Percentiles rank a stretch among this genome's conserved stretches.
Conservation (phyloP, 805 yeast species). For the Barnettozyma sp. region DNA sequence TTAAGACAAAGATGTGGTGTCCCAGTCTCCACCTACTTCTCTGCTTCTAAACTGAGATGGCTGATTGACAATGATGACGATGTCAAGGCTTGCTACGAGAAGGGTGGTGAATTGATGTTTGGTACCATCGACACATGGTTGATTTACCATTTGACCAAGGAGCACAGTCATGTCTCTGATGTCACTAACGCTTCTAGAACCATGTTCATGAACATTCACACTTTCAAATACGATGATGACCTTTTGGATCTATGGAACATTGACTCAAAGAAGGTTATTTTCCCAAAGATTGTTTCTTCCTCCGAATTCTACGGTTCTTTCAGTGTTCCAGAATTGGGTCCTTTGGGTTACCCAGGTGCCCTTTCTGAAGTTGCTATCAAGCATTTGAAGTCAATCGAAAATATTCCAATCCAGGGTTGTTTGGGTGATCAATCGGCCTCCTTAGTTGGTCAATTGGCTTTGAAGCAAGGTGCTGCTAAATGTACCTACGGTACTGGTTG, state of each 20-base stretch:
- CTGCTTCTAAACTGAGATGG: slow-evolving; percentile 89
- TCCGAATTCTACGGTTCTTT: slow-evolving; percentile 75
- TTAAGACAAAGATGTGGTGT: slow-evolving; percentile 69
- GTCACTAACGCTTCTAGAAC: slow-evolving; percentile 91
- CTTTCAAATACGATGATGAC: slow-evolving; percentile 67
- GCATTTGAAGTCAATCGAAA: slow-evolving; percentile 42
- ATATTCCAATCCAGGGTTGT: slow-evolving; percentile 79
- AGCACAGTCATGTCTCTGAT: slow-evolving; percentile 69
- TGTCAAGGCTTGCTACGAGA: slow-evolving; percentile 61
- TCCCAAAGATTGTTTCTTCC: slow-evolving; percentile 76
- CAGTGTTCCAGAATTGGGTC: slow-evolving; percentile 48
- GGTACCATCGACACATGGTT: slow-evolving; percentile 96
- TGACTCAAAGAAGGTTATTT: slow-evolving; percentile 52
- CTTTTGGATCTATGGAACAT: slow-evolving; percentile 75
- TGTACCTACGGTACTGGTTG: slow-evolving; percentile 98
- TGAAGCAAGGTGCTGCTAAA: slow-evolving; percentile 78
- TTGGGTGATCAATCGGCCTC: slow-evolving; percentile 94
- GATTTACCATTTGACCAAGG: slow-evolving; percentile 71
- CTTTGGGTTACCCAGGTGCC: slow-evolving; percentile 43
- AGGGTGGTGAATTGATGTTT: slow-evolving; percentile 75
- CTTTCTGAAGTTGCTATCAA: slow-evolving; percentile 48
- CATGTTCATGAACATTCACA: slow-evolving; percentile 76
- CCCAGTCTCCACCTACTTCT: slow-evolving; percentile 85
- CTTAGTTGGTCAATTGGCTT: slow-evolving; percentile 85
- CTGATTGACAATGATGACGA: slow-evolving; percentile 68